Percentiles rank a stretch among this genome's conserved stretches.
phyloP scores from a whole-genome alignment of 768 basidiomycete species.

The Asterophora parasitica region DNA sequence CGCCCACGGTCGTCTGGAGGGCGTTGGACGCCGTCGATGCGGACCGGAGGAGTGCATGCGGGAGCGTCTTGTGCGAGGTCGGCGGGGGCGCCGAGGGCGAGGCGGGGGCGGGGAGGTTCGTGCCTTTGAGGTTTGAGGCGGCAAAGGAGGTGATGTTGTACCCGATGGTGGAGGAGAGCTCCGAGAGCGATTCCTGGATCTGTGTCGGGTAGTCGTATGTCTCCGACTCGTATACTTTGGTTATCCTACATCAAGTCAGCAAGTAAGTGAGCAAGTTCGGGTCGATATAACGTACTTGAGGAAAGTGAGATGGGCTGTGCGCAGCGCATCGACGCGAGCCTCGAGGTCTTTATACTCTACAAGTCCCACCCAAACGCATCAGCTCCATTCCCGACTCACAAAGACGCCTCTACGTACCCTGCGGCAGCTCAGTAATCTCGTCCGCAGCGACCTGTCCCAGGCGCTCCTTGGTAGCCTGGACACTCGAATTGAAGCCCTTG shows the following conservation, averaged over 20 bases:
- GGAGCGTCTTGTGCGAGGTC: constrained; percentile 89
- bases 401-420: constrained; percentile 46
- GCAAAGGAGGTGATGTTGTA: constrained; percentile 80
- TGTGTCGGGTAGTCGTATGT: constrained; percentile 88
- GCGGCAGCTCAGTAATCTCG: constrained; percentile 92
- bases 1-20: constrained; percentile 39
- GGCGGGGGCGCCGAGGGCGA: constrained; percentile 51
- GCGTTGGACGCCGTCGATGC: constrained; percentile 54
- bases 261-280: no score
- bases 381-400: background rate
- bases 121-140: constrained; percentile 83
- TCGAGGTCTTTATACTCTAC: constrained; percentile 96
- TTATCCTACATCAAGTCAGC: constrained; percentile 46
- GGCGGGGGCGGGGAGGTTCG: constrained; percentile 71
- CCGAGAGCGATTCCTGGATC: constrained; percentile 76
- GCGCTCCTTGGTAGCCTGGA: constrained; percentile 84
- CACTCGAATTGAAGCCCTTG: constrained; percentile 76
- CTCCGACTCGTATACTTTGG: constrained; percentile 85
- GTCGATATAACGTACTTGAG: constrained; percentile 61
- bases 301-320: constrained; percentile 66
- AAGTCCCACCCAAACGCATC: background rate
- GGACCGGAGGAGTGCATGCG: constrained; percentile 88
- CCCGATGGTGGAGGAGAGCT: constrained; percentile 66
- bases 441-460: constrained; percentile 86
- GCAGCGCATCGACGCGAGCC: constrained; percentile 88